These are phyloP conservation scores for Monosporozyma aquatica DNA, from an alignment of 805 yeast genomes.

Conservation along the genomic window DNA sequence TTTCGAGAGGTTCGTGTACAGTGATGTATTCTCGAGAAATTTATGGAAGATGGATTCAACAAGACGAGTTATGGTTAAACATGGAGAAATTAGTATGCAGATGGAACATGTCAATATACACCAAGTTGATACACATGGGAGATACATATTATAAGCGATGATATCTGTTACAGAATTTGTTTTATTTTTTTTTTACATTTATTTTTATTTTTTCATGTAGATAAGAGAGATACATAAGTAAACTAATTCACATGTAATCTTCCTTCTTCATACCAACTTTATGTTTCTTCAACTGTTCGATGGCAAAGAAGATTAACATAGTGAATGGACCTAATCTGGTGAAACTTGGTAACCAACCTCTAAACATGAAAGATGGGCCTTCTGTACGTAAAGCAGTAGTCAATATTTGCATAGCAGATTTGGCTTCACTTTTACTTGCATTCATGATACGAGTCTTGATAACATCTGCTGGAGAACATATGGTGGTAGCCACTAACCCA, in stretches of 20 bases:
- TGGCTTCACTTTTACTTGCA: conserved; percentile 32
- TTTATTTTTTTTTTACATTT: too few species aligned
- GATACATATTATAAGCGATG: too few species aligned
- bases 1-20: too few species aligned
- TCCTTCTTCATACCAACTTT: conserved; percentile 39
- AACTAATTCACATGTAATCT: conserved; percentile 1
- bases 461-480: conserved; percentile 89
- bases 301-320: conserved; percentile 56
- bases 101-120: too few species aligned
- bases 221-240: too few species aligned
- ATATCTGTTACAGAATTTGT: too few species aligned
- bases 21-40: too few species aligned
- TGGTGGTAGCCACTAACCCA: conserved; percentile 82
- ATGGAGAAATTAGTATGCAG: too few species aligned
- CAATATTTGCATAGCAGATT: conserved; percentile 44
- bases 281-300: conserved; percentile 53
- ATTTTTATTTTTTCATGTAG: too few species aligned
- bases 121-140: too few species aligned
- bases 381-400: conserved; percentile 50
- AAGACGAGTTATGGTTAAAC: too few species aligned
- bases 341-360: conserved; percentile 89
- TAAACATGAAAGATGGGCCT: conserved; percentile 72
- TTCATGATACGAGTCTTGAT: conserved; percentile 85
- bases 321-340: conserved; percentile 80
- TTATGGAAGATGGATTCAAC: too few species aligned